These are phyloP conservation scores for Fusarium tjaetaba DNA, from an alignment of 2,329 filamentous ascomycete genomes.

Conservation along the genomic window DNA sequence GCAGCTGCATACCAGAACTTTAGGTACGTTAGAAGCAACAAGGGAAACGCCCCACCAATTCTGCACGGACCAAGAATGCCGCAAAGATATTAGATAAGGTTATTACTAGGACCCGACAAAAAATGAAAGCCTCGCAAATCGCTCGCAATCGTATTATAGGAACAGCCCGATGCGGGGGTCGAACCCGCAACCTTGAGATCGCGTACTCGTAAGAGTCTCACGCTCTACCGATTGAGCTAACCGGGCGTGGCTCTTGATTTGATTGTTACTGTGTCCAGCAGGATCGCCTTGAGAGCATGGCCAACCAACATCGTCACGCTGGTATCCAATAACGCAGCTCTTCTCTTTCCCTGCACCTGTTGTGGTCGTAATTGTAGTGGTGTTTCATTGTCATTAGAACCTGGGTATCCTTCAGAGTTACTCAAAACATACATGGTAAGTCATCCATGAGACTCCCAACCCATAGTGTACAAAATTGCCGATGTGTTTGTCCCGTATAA, in stretches of 20 bases:
- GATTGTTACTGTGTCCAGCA: not conserved
- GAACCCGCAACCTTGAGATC: constrained; percentile 67
- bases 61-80: constrained; percentile 13
- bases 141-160: constrained; percentile 30
- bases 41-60: not conserved
- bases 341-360: not conserved
- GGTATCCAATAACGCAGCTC: not conserved
- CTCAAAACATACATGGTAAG: constrained; percentile 13
- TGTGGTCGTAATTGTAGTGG: constrained; percentile 10
- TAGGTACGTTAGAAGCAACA: not conserved
- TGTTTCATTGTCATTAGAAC: constrained; percentile 31
- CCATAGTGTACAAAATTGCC: constrained; percentile 33
- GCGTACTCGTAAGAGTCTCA: constrained; percentile 67
- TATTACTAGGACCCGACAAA: no score
- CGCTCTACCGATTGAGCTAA: constrained; percentile 64
- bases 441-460: constrained; percentile 19
- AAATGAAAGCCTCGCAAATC: constrained; percentile 26
- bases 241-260: constrained; percentile 47
- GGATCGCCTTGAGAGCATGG: not conserved
- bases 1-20: not conserved
- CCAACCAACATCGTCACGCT: not conserved
- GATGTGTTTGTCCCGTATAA: constrained; percentile 20
- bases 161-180: constrained; percentile 55
- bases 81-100: not conserved
- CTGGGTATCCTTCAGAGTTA: constrained; percentile 34